A percentile compares a stretch with the other conserved stretches of the same genome.
phyloP scores from a whole-genome alignment of 805 yeast genomes.

The Candida dendrica region DNA sequence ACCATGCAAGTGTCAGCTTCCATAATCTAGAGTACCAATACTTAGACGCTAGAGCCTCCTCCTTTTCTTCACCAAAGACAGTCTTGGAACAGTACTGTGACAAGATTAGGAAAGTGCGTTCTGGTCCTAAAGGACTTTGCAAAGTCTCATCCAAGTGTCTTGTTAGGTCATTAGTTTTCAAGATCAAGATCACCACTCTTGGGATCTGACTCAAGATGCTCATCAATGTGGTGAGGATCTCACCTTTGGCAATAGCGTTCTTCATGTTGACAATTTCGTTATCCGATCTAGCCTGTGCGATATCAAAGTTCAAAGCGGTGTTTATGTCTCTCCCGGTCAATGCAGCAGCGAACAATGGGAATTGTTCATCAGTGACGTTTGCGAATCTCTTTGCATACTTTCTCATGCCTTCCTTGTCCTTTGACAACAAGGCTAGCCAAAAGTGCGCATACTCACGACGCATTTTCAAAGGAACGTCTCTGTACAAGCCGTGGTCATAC shows the following conservation, averaged over 20 bases:
- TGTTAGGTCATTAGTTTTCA: constrained; percentile 91
- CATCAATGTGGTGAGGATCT: constrained; percentile 72
- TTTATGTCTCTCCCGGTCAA: constrained; percentile 90
- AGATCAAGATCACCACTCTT: constrained; percentile 71
- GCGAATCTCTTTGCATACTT: constrained; percentile 74
- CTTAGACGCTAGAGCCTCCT: constrained; percentile 14
- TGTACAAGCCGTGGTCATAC: constrained; percentile 91
- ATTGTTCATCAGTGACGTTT: constrained; percentile 66
- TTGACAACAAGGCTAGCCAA: constrained; percentile 84
- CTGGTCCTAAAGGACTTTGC: constrained; percentile 78
- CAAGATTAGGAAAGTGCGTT: constrained; percentile 81
- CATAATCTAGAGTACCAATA: neutral
- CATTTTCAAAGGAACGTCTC: constrained; percentile 72
- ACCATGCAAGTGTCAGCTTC: neutral
- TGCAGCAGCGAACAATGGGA: constrained; percentile 84
- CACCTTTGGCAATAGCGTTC: constrained; percentile 49
- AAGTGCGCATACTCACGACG: constrained; percentile 81
- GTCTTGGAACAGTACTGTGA: constrained; percentile 83
- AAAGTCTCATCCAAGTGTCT: constrained; percentile 81
- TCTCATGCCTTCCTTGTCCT: constrained; percentile 59
- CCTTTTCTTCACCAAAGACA: constrained; percentile 62
- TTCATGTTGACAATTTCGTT: constrained; percentile 69
- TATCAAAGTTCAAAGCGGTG: constrained; percentile 61
- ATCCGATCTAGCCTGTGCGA: constrained; percentile 43
- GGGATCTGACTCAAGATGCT: constrained; percentile 73